phyloP scores from a whole-genome alignment of 1,284 basidiomycete genomes.

The Puccinia novopanici region DNA sequence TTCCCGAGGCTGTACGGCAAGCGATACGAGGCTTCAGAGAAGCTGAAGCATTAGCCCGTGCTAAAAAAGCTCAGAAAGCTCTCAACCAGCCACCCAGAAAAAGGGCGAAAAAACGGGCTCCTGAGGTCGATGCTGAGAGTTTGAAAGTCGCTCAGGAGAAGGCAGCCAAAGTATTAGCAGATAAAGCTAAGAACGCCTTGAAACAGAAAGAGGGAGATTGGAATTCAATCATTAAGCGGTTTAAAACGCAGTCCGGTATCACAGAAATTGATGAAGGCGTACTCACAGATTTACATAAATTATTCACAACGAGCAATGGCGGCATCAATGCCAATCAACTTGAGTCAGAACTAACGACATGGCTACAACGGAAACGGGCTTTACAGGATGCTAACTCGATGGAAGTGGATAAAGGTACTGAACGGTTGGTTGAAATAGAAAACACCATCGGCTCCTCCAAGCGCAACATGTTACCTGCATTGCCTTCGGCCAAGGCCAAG shows the following conservation, averaged over 20 bases:
- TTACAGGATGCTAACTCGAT: neutral
- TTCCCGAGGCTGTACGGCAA: conserved; percentile 37
- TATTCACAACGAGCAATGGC: conserved; percentile 38
- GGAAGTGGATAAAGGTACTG: conserved; percentile 9
- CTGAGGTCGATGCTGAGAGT: conserved; percentile 10
- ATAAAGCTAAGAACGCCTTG: conserved; percentile 45
- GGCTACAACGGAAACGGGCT: conserved; percentile 39
- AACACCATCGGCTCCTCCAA: conserved; percentile 13
- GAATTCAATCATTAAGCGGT: conserved; percentile 46
- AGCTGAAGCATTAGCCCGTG: neutral
- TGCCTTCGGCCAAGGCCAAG: conserved; percentile 48
- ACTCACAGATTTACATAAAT: conserved; percentile 35
- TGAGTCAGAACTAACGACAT: conserved; percentile 36
- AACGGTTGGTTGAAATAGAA: conserved; percentile 28
- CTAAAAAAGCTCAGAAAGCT: conserved; percentile 30
- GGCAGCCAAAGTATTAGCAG: conserved; percentile 34
- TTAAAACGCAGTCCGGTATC: conserved; percentile 32
- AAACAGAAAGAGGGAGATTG: conserved; percentile 48
- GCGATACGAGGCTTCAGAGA: conserved; percentile 19
- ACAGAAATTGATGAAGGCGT: conserved; percentile 45
- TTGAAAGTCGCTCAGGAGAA: conserved; percentile 35
- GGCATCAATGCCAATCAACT: conserved; percentile 49
- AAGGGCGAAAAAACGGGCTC: conserved; percentile 6
- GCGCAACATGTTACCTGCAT: conserved; percentile 23
- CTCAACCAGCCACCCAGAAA: conserved; percentile 7